phyloP scores from a whole-genome alignment of 2,329 filamentous ascomycete genomes.

The Chaetomium sp. region DNA sequence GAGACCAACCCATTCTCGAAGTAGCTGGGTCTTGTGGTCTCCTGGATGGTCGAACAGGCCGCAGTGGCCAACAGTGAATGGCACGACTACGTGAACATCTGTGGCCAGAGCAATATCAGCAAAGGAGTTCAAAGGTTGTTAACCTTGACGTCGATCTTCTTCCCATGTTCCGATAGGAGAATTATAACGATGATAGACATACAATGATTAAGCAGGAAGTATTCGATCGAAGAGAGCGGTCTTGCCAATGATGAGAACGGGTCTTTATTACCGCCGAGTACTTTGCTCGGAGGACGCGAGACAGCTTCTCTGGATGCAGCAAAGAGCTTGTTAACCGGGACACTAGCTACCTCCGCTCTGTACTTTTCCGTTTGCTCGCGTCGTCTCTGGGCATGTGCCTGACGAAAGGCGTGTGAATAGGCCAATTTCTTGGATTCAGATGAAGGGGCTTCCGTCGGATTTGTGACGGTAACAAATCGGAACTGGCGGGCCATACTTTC shows the following conservation, averaged over 20 bases:
- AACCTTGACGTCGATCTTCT: not conserved
- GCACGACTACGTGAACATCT: not conserved
- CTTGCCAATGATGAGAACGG: not conserved
- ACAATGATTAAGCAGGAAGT: not conserved
- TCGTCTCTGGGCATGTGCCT: not conserved
- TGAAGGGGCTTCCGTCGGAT: not conserved
- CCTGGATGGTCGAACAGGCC: not conserved
- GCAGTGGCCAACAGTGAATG: not conserved
- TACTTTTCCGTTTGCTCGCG: not conserved
- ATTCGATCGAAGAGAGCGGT: not conserved
- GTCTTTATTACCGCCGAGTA: not conserved
- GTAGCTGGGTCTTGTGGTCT: not conserved
- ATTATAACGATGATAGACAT: not conserved
- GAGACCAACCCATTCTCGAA: not conserved
- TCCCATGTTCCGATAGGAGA: not conserved
- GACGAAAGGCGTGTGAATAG: not conserved
- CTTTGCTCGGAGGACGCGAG: not conserved
- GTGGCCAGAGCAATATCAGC: not conserved
- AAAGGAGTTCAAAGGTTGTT: not conserved
- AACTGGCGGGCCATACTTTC: not conserved
- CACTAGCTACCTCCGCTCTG: not conserved
- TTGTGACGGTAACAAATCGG: not conserved
- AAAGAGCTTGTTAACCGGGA: not conserved
- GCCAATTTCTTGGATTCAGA: not conserved
- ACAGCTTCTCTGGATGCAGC: not conserved